Conservation (phyloP, 2,329 filamentous ascomycete genomes). For the Neopestalotiopsis sp. region DNA sequence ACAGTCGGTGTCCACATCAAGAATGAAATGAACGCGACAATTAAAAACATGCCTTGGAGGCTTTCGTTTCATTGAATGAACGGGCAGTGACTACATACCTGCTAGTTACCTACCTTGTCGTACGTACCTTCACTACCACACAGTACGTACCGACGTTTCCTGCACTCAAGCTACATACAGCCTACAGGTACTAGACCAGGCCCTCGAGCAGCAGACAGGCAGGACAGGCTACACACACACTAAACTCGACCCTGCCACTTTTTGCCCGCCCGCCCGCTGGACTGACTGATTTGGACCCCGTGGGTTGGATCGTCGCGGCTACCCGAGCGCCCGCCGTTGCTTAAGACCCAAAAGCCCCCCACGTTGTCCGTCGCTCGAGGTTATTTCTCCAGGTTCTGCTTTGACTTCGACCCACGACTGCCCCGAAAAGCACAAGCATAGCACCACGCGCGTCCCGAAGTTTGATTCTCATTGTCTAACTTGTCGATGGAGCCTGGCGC, state of each 20-base stretch:
- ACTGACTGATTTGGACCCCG: background rate
- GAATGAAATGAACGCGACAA: no score
- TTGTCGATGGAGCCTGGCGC: no score
- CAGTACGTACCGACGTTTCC: background rate
- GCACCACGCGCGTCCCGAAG: slow-evolving; percentile 11
- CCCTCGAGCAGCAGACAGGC: background rate
- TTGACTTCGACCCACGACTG: slow-evolving; percentile 14
- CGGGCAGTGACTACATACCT: no score
- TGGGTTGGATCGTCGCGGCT: slow-evolving; percentile 18
- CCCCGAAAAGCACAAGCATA: background rate
- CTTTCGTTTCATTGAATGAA: no score
- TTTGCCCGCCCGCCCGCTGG: background rate
- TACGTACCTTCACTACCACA: background rate
- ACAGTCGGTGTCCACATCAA: no score
- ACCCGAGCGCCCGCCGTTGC: slow-evolving; percentile 10
- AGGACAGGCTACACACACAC: background rate
- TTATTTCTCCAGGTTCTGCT: slow-evolving; percentile 18
- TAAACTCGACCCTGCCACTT: background rate
- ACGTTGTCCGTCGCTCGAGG: slow-evolving; percentile 11
- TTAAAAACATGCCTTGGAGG: background rate
- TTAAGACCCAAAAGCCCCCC: slow-evolving; percentile 16
- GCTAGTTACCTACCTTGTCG: background rate
- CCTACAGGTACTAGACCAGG: background rate
- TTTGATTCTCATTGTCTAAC: background rate
- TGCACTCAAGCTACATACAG: background rate